Evolutionary conservation across 345 rosid species (phyloP).

Genomic region (Dovyalis caffra): DNA sequence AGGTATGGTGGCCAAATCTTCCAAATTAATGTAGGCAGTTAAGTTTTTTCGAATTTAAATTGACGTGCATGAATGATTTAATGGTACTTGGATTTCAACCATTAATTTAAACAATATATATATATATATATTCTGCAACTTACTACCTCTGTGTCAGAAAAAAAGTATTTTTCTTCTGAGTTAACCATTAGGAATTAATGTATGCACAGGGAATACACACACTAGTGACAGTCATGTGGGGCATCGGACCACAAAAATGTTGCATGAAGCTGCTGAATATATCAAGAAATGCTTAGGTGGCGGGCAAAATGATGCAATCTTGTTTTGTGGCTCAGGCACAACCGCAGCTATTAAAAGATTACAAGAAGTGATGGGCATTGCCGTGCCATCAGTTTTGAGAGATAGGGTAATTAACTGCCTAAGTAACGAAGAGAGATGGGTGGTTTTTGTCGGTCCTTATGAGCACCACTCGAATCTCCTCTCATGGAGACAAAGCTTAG

Average conservation of each 20-base stretch:
- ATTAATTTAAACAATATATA: too few species aligned
- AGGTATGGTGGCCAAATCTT: too few species aligned
- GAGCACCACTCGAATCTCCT: constrained; percentile 72
- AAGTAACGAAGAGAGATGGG: constrained; percentile 45
- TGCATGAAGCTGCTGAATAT: constrained; percentile 43
- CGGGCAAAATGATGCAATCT: constrained; percentile 37
- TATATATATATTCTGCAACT: too few species aligned
- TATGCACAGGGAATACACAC: constrained; percentile 55
- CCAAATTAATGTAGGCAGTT: too few species aligned
- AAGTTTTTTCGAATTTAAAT: too few species aligned
- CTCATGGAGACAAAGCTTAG: constrained; percentile 63
- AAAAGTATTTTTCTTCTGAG: neutral
- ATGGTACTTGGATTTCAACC: too few species aligned
- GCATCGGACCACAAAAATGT: constrained; percentile 46
- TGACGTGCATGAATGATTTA: too few species aligned
- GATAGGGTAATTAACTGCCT: constrained; percentile 36
- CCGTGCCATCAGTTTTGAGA: constrained; percentile 45
- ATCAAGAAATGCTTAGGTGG: constrained; percentile 56
- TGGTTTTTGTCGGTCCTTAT: constrained; percentile 57
- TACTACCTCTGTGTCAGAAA: too few species aligned
- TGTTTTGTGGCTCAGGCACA: constrained; percentile 58
- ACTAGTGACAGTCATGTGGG: constrained; percentile 58
- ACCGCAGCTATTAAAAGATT: constrained; percentile 57
- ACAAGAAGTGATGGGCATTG: constrained; percentile 58
- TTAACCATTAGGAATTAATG: neutral